A percentile compares a stretch with the other conserved stretches of the same genome.
Evolutionary conservation across 2,329 filamentous ascomycete genomes (phyloP).

Genomic region (Fusarium hostae): DNA sequence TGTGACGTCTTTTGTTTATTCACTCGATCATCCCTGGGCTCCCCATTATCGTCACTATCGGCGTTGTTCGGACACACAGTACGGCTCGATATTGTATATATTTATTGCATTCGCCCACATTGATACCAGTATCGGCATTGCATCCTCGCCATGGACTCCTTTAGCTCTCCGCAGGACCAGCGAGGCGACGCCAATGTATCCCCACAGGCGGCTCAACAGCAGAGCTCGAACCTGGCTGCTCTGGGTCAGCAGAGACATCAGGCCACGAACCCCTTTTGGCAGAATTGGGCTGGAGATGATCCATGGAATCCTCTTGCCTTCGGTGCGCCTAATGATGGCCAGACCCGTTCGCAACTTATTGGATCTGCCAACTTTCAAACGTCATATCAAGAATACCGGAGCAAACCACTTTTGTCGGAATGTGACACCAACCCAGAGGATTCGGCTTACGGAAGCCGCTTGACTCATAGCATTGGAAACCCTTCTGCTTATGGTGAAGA

Average conservation of each 20-base stretch:
- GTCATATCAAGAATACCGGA: conserved; percentile 42
- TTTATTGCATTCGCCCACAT: not conserved
- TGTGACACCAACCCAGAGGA: conserved; percentile 55
- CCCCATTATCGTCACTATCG: not conserved
- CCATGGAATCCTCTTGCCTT: conserved; percentile 57
- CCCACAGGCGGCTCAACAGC: conserved; percentile 16
- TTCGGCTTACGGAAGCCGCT: conserved; percentile 59
- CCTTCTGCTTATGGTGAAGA: conserved; percentile 59
- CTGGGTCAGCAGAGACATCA: conserved; percentile 14
- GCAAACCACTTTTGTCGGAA: conserved; percentile 51
- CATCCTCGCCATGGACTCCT: conserved; percentile 18
- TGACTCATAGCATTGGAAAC: conserved; percentile 56
- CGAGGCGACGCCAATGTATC: conserved; percentile 2
- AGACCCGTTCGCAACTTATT: conserved; percentile 42
- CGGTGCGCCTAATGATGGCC: conserved; percentile 28
- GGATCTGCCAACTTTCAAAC: conserved; percentile 24
- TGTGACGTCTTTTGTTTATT: not conserved
- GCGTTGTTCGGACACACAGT: conserved; percentile 1
- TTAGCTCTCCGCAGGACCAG: conserved; percentile 9
- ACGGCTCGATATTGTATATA: not conserved
- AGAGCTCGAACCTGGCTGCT: conserved; percentile 12
- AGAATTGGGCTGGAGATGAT: conserved; percentile 48
- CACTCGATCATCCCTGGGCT: not conserved
- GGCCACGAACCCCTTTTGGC: conserved; percentile 11
- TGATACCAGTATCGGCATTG: not conserved